Evolutionary conservation across 179 eudicot genomes (phyloP), one percentile per base, ranked within the genome.

Genomic region (Pouteria campechiana): DNA sequence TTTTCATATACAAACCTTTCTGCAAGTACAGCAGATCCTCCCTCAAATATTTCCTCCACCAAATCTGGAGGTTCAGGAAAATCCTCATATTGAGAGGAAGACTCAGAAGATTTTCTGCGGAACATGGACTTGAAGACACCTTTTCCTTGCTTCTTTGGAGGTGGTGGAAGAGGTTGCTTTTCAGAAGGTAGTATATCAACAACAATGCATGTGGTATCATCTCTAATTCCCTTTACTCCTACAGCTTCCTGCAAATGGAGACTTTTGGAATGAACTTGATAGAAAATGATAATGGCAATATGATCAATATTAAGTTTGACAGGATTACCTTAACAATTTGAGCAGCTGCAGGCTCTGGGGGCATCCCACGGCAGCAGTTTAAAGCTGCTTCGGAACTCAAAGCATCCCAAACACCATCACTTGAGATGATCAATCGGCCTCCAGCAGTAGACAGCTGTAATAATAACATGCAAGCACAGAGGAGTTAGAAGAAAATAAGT

Each of bases 371-470:
- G 41, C 87, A 72, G 69, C 94, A 90, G 34, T 86, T 80, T 34
- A 76, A 61, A 50, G 93, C 94, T 25, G 69, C 18, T 60, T 90
- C 98, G 16, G 82, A 81, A 66, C 82, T 64, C 69, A 90, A 46
- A 44, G 87, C 90, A 73, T 90, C 98, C 98, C 98, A 90, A 54
- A 90, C 98, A 41, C 98, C 98, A 50, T 90, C 98, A 44, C 98
- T 90, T 30, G 87, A 72, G 36, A 90, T 46, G 37, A 90, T 67
- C 37, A 90, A 77, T 64, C 96, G 72, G 17, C 96, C 96, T 66
- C 98, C 98, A 58, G 71, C 60, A 57, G 73, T 63, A 5, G 98
- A 74, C 64, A 90, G 50, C 98, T 90, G 87, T 60, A 64, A 18
- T 62, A 38, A 29, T 19, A 38, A 3, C 37, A 45, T 13, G 13